Percentiles rank a stretch among this genome's conserved stretches.
Conservation (phyloP, 495 filamentous ascomycete species). For the Neurospora sp. region DNA sequence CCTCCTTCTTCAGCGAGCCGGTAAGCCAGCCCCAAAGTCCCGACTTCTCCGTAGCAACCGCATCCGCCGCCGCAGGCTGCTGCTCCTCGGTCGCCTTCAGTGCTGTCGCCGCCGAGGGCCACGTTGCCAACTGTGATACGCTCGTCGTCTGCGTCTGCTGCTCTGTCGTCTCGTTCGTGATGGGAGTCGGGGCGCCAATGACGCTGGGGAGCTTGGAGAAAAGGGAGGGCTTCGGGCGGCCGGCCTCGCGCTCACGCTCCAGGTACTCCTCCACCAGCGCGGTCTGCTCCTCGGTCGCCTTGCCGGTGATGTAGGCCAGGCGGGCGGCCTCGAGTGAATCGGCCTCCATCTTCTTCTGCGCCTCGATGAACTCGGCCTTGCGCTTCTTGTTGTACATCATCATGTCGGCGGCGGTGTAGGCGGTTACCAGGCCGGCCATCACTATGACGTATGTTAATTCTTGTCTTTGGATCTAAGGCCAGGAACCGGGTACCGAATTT, state of each 20-base stretch:
- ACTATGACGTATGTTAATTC: conserved; percentile 35
- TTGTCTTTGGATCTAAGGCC: conserved; percentile 1
- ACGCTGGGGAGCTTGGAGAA: conserved; percentile 25
- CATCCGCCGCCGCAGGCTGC: conserved; percentile 10
- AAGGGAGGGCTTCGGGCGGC: conserved; percentile 15
- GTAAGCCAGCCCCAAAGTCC: conserved; percentile 30
- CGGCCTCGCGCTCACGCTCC: conserved; percentile 19
- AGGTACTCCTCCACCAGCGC: conserved; percentile 36
- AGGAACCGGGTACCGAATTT: neutral
- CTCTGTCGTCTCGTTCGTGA: neutral
- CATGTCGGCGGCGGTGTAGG: conserved; percentile 79
- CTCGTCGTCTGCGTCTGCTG: neutral
- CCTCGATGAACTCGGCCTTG: conserved; percentile 53
- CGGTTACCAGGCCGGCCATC: conserved; percentile 60
- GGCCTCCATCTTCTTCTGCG: conserved; percentile 49
- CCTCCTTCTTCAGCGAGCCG: conserved; percentile 48
- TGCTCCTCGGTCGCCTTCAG: conserved; percentile 23
- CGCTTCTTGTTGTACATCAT: conserved; percentile 72
- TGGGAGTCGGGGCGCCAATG: conserved; percentile 13
- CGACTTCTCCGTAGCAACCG: conserved; percentile 10
- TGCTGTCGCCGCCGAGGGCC: conserved; percentile 3
- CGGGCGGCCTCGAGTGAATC: conserved; percentile 43
- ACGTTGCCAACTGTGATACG: conserved; percentile 8
- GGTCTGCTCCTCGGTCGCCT: conserved; percentile 49
- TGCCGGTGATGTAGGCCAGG: conserved; percentile 50